A percentile compares a stretch with the other conserved stretches of the same genome.
phyloP scores from a whole-genome alignment of 1,284 basidiomycete species.

The Sanguinoderma infundibulare region DNA sequence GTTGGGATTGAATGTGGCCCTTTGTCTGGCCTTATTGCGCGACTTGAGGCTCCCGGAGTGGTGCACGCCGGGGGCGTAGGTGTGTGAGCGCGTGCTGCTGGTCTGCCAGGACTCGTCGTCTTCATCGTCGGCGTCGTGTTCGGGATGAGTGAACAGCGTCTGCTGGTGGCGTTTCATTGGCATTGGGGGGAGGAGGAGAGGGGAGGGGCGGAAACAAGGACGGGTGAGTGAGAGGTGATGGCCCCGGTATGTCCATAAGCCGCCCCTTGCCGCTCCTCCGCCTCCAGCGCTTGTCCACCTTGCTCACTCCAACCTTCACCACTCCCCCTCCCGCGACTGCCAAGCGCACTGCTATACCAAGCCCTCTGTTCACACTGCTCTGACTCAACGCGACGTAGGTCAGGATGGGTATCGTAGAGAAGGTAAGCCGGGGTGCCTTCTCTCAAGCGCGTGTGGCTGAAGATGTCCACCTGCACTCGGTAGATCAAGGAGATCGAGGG shows the following conservation, averaged over 20 bases:
- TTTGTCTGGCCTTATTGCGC: conserved; percentile 40
- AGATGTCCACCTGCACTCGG: neutral
- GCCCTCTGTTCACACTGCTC: neutral
- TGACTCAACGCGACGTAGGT: conserved; percentile 1
- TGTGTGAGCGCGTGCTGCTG: conserved; percentile 26
- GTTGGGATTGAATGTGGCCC: conserved; percentile 41
- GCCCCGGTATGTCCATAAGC: conserved; percentile 1
- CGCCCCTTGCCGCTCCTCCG: conserved; percentile 1
- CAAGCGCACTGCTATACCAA: neutral
- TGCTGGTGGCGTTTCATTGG: conserved; percentile 58
- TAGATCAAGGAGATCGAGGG: conserved; percentile 95
- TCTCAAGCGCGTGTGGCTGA: conserved; percentile 13
- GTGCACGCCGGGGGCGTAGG: conserved; percentile 27
- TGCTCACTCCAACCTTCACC: neutral
- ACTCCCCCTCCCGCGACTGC: neutral
- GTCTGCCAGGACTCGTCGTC: conserved; percentile 50
- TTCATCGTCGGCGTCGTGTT: conserved; percentile 48
- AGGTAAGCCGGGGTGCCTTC: conserved; percentile 48
- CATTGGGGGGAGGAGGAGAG: conserved; percentile 16
- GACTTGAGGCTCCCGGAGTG: conserved; percentile 27
- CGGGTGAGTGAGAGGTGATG: neutral
- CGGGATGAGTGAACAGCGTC: conserved; percentile 68
- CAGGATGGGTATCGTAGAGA: conserved; percentile 89
- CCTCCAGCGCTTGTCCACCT: neutral
- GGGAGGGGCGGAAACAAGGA: conserved; percentile 3